Base-by-base conservation (phyloP, 441 rosid genomes). In the Gossypium aridum region DNA sequence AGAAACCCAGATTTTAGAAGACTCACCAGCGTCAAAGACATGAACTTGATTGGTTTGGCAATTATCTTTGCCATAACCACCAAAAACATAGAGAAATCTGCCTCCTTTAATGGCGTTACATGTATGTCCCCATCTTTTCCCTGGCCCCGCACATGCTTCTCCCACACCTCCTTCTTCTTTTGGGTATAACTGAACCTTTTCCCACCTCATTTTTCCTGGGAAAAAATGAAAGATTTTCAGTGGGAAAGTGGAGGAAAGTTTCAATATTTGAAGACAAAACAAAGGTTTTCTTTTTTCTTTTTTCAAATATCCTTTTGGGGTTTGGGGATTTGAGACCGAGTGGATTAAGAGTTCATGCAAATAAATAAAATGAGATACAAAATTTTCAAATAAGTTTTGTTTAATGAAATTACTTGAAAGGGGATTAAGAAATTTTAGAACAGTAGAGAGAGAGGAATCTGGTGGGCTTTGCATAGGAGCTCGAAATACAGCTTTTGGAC, bases 121-220 rank as follows among this genome's bases (percentile, higher is more conserved):
- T 71, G 97, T 90, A 83, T 96, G 99, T 64, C 98, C 98, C 98
- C 98, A 93, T 90, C 97, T 90, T 83, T 91, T 91, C 14, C 97
- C 97, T 69, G 98, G 98, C 76, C 93, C 95, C 43, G 59, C 3
- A 68, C 54, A 86, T 20, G 73, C 64, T 72, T 74, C 82, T 75
- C 83, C 80, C 14, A 75, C 74, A 71, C 85, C 87, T 75, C 67
- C 80, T 49, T 56, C 81, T 56, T 72, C 83, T 4, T 78, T 76
- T 43, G 31, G 66, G 54, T 66, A 87, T 7, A 65, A 84, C 78
- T 77, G 85, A 82, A 89, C 83, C 81, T 82, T 90, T 78, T 91
- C 99, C 99, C 99, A 95, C 89, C 96, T 92, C 99, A 95, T 94
- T 81, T 77, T 51, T 51, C 20, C 60, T 22, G 0, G 26, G 26